Base-by-base conservation (phyloP, 2,329 filamentous ascomycete species). In the Cladobotryum protrusum region DNA sequence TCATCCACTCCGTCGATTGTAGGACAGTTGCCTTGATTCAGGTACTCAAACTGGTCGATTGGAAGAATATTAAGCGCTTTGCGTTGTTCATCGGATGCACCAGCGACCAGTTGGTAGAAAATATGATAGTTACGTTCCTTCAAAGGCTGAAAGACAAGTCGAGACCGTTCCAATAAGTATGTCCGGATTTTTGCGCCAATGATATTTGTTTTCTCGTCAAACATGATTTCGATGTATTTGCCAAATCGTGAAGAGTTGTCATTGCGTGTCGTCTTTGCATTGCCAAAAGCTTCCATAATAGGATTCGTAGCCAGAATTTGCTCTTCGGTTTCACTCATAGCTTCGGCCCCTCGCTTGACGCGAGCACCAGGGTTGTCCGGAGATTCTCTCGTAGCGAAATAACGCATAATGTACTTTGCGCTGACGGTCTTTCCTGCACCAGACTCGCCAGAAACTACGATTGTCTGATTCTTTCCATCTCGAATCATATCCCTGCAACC, bases 171-270 rank as follows among this genome's bases (percentile, higher is more conserved):
- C 41, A 99, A 77, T 58, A 99, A 77, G 65, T 99, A 99, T 49
- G 91, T 96, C 61, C 93, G 82, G 65, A 99, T 99, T 74, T 95
- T 95, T 50, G 93, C 93, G 59, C 93, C 93, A 64, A 97, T 96
- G 62, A 99, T 99, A 67, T 95, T 93, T 55, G 89, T 96, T 63
- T 86, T 82, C 56, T 89, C 82, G 72, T 97, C 91, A 69, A 99
- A 99, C 89, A 97, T 92, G 67, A 99, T 99, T 74, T 99, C 93
- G 61, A 99, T 97, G 70, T 99, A 99, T 77, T 99, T 99, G 68
- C 93, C 93, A 71, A 99, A 99, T 63, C 93, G 83, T 39, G 93
- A 99, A 41, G 93, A 99, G 73, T 99, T 99, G 73, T 99, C 93
- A 73, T 99, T 99, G 67, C 93, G 82, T 11, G 93, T 99, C n/a